phyloP scores from a whole-genome alignment of 148 eudicot species.

The Heliosperma pusillum region DNA sequence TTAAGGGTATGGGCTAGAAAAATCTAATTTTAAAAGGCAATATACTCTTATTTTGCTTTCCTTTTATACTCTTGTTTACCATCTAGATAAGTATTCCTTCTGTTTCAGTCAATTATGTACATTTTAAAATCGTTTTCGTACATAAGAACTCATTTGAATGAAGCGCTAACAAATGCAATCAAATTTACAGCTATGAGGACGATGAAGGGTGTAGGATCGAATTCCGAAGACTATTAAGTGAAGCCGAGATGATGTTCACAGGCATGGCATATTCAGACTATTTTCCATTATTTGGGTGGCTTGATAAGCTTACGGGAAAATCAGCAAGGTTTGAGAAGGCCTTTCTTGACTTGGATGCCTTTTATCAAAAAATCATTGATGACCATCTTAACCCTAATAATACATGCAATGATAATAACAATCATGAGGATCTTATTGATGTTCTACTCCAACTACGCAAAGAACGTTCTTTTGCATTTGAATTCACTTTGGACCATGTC shows the following conservation, averaged over 20 bases:
- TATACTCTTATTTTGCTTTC: too few relatives aligned
- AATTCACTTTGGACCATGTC: slow-evolving; percentile 31
- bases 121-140: too few relatives aligned
- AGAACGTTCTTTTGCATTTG: slow-evolving; percentile 22
- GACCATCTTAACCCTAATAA: slow-evolving; percentile 24
- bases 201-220: not conserved
- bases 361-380: slow-evolving; percentile 29
- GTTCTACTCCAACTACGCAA: slow-evolving; percentile 25
- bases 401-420: not conserved
- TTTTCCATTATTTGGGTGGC: slow-evolving; percentile 30
- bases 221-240: slow-evolving; percentile 17
- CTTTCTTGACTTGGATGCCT: slow-evolving; percentile 19
- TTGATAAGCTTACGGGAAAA: slow-evolving; percentile 24
- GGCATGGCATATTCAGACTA: slow-evolving; percentile 24
- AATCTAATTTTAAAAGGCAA: too few relatives aligned
- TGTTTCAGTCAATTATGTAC: too few relatives aligned
- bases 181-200: slow-evolving; percentile 20
- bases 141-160: too few relatives aligned
- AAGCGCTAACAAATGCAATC: too few relatives aligned
- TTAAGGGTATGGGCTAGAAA: too few relatives aligned
- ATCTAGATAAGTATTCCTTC: too few relatives aligned
- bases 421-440: slow-evolving; percentile 31
- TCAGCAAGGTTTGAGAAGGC: slow-evolving; percentile 21
- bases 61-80: too few relatives aligned
- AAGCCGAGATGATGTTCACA: slow-evolving; percentile 15